Base-by-base conservation (phyloP, 306 rosid species). In the Boehmeria nivea region DNA sequence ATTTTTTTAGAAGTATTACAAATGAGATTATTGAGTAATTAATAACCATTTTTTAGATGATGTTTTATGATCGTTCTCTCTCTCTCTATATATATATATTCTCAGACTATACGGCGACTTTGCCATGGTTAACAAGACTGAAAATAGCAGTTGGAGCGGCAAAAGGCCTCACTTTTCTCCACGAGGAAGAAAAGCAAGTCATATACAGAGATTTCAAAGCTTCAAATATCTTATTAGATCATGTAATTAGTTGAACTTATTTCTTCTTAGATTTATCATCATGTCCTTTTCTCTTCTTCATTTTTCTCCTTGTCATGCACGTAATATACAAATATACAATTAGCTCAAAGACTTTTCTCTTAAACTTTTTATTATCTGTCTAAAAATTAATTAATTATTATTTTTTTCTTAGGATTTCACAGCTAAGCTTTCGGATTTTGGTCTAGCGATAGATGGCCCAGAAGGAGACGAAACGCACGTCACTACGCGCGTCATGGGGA, bases 121-220 rank as follows among this genome's bases (percentile, higher is more conserved):
- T 91, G 81, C 91, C 88, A 15, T 91, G 99, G 99, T 70, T 91
- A 58, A 81, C 87, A 67, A 82, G 96, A 75, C 60, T 87, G 26
- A 85, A 87, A 67, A 79, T 91, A 56, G 96, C 96, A 60, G 57
- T 79, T 73, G 95, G 87, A 12, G 89, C 99, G 3, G 96, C 99
- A 13, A 85, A 87, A 54, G 99, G 94, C 33, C 87, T 91, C 8
- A 73, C 75, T 70, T 87, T 86, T 51, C 89, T 91, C 50, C 99
- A 91, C 26, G 95, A 87, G 70, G 93, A 83, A 67, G 87, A 85
- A 58, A 83, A 67, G 17, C 95, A 89, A 12, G 87, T 91, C 64
- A 87, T 87, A 50, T 84, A 78, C 46, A 77, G 99, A 63, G 99
- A 91, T 77, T 53, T 91, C 51, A 91, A 91, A 67, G 81, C 96